Evolutionary conservation across 1,139 yeast species (phyloP).

Genomic region (Candida sanyaensis): DNA sequence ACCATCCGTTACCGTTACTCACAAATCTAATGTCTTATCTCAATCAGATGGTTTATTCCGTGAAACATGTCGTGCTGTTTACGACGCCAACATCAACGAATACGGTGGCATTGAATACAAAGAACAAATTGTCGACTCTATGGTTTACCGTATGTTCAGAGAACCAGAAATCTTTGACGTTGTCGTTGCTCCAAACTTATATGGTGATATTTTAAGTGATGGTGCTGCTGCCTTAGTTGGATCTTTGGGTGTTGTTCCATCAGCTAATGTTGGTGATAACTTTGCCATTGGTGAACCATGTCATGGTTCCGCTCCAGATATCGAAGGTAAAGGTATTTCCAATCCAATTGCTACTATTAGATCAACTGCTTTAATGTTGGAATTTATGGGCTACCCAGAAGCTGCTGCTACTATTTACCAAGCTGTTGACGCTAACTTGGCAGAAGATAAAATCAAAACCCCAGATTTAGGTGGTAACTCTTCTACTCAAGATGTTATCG

Average conservation of each 20-base stretch:
- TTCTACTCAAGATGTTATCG: slow-evolving; percentile 81
- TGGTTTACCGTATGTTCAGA: slow-evolving; percentile 98
- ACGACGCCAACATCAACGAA: slow-evolving; percentile 61
- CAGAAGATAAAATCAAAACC: slow-evolving; percentile 78
- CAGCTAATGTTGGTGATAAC: slow-evolving; percentile 94
- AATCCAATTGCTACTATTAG: slow-evolving; percentile 98
- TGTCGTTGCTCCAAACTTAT: slow-evolving; percentile 96
- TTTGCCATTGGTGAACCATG: slow-evolving; percentile 99
- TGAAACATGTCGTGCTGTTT: slow-evolving; percentile 80
- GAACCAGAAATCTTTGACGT: slow-evolving; percentile 97
- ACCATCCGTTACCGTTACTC: slow-evolving; percentile 88
- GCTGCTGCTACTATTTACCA: slow-evolving; percentile 91
- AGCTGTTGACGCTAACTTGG: slow-evolving; percentile 92
- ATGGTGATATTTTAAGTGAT: slow-evolving; percentile 95
- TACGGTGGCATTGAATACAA: slow-evolving; percentile 65
- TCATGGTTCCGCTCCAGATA: slow-evolving; percentile 99
- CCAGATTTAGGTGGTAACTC: slow-evolving; percentile 95
- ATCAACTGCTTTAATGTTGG: slow-evolving; percentile 96
- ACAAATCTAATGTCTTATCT: slow-evolving; percentile 92
- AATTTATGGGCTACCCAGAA: slow-evolving; percentile 87
- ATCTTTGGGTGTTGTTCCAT: slow-evolving; percentile 96
- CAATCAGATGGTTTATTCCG: slow-evolving; percentile 95
- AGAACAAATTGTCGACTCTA: slow-evolving; percentile 97
- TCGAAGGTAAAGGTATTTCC: slow-evolving; percentile 91
- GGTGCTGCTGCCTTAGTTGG: slow-evolving; percentile 99